phyloP scores from a whole-genome alignment of 139 green algal genomes.

The Micractinium sp. region DNA sequence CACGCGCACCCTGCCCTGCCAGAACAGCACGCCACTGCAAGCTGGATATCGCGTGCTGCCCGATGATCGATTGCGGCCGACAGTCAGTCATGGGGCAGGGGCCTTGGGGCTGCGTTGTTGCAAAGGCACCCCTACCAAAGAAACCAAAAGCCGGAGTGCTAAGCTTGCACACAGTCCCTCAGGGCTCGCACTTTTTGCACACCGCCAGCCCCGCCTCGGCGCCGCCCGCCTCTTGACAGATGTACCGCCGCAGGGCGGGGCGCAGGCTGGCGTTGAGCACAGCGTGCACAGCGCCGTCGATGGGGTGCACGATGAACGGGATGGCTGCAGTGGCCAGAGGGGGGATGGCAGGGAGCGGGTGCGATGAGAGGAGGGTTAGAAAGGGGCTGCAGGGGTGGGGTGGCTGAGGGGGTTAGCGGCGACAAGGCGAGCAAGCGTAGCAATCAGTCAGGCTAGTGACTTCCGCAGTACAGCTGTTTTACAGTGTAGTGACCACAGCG shows the following conservation, averaged over 20 bases:
- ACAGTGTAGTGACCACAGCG: not conserved
- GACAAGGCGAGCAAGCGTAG: too few relatives aligned
- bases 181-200: constrained; percentile 17
- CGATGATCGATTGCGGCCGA: too few relatives aligned
- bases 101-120: too few relatives aligned
- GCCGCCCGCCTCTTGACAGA: constrained; percentile 50
- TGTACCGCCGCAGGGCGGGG: constrained; percentile 56
- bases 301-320: constrained; percentile 82
- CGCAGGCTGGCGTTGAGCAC: constrained; percentile 71
- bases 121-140: too few relatives aligned
- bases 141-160: too few relatives aligned
- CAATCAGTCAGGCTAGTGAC: not conserved
- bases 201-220: constrained; percentile 38
- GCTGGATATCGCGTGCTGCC: too few relatives aligned
- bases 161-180: too few relatives aligned
- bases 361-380: not conserved
- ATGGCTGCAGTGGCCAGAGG: constrained; percentile 52
- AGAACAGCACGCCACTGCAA: too few relatives aligned
- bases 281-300: constrained; percentile 72
- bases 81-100: too few relatives aligned
- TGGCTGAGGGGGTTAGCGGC: too few relatives aligned
- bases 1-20: too few relatives aligned
- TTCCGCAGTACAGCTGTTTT: not conserved
- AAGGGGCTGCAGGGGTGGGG: not conserved
- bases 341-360: too few relatives aligned